Evolutionary conservation across 2,329 filamentous ascomycete species (phyloP).

Genomic region (Fusarium agapanthi): DNA sequence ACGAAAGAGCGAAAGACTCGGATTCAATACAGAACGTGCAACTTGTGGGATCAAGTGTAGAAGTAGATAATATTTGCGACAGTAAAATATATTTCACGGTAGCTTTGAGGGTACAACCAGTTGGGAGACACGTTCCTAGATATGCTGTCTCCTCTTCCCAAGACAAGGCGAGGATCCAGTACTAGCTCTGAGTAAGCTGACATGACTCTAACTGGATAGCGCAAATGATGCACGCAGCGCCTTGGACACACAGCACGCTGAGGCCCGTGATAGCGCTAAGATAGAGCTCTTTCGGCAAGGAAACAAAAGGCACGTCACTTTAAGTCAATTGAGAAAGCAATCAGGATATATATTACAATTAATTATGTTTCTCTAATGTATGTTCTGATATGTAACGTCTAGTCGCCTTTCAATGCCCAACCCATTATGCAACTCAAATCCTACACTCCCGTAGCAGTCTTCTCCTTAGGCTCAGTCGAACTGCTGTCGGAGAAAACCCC

Average conservation of each 20-base stretch:
- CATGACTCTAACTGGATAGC: background rate
- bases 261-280: background rate
- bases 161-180: too few species aligned
- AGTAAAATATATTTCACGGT: rapidly evolving
- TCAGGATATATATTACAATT: background rate
- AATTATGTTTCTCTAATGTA: background rate
- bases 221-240: background rate
- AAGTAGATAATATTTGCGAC: rapidly evolving
- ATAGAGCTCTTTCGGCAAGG: background rate
- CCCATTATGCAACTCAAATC: background rate
- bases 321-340: background rate
- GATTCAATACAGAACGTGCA: rapidly evolving
- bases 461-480: background rate
- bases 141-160: rapidly evolving
- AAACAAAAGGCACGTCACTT: background rate
- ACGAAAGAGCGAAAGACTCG: rapidly evolving
- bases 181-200: background rate
- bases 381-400: background rate
- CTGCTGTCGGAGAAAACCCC: background rate
- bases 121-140: background rate
- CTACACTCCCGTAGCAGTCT: background rate
- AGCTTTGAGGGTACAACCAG: background rate
- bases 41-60: background rate
- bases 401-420: background rate
- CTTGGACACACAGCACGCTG: background rate